These are phyloP conservation scores for Coemansia sp. DNA, from an alignment of 192 early-diverging fungal genomes.

Conservation along the genomic window DNA sequence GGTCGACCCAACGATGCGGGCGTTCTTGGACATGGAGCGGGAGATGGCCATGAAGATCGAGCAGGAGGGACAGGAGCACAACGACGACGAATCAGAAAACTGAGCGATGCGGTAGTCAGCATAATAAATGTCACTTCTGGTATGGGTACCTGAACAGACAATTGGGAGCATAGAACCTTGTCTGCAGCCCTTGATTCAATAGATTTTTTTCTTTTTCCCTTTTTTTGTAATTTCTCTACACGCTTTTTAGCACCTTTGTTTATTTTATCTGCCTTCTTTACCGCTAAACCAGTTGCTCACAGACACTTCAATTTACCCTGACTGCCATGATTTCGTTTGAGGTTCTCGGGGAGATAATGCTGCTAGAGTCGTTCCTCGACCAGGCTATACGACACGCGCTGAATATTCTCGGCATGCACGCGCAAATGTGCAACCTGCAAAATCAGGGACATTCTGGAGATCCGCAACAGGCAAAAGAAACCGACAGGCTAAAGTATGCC, in stretches of 20 bases:
- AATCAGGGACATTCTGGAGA: conserved; percentile 6
- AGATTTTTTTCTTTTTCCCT: neutral
- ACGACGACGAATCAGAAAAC: neutral
- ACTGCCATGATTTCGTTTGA: neutral
- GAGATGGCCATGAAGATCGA: conserved; percentile 42
- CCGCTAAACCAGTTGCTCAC: neutral
- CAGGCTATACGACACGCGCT: conserved; percentile 34
- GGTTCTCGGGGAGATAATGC: conserved; percentile 23
- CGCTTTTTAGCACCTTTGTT: neutral
- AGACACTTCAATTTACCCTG: neutral
- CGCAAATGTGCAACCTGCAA: conserved; percentile 24
- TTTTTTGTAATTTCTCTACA: neutral
- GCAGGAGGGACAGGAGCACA: conserved; percentile 26
- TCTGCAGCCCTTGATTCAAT: neutral
- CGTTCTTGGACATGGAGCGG: conserved; percentile 52
- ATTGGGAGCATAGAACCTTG: neutral
- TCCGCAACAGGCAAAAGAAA: neutral
- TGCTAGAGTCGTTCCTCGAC: conserved; percentile 45
- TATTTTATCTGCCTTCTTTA: neutral
- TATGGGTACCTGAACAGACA: too few species aligned
- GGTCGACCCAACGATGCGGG: conserved; percentile 51
- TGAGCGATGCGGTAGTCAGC: neutral
- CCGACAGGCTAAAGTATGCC: conserved; percentile 16
- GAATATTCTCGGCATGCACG: conserved; percentile 23
- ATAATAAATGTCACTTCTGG: neutral